Evolutionary conservation across 78 protist genomes (phyloP).

Genomic region (Paratrimastix pyriformis): DNA sequence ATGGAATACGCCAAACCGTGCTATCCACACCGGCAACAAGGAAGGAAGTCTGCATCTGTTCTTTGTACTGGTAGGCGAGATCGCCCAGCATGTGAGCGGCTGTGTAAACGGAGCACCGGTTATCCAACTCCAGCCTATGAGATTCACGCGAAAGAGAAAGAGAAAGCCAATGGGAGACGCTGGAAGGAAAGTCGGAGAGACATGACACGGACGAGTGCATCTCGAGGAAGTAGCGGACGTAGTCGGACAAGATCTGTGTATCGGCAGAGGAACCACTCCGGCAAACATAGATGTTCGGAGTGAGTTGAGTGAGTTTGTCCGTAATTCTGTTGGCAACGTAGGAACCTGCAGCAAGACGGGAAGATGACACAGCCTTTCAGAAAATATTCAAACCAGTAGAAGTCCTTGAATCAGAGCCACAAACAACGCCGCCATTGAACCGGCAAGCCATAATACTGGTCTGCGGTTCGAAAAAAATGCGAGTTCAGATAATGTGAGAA

Average conservation of each 20-base stretch:
- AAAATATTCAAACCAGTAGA: no score
- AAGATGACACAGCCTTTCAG: no score
- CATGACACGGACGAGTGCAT: background rate
- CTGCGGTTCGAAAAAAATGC: no score
- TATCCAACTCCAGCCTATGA: background rate
- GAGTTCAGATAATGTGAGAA: no score
- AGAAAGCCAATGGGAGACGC: background rate
- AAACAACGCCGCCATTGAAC: no score
- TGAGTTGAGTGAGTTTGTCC: background rate
- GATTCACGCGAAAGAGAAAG: background rate
- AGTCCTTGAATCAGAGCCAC: no score
- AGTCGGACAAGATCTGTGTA: background rate
- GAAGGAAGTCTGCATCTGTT: background rate
- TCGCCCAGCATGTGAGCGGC: background rate
- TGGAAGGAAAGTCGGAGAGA: background rate
- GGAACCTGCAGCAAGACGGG: background rate
- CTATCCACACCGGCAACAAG: background rate
- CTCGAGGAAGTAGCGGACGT: background rate
- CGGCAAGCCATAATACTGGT: no score
- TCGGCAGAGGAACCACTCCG: constrained; percentile 11
- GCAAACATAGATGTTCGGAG: constrained; percentile 1
- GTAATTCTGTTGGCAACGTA: constrained; percentile 10
- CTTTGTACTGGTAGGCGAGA: background rate
- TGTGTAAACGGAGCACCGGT: background rate
- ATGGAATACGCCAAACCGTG: background rate